Percentiles rank a stretch among this genome's conserved stretches.
phyloP scores from a whole-genome alignment of 768 basidiomycete genomes.

The Suillus alpinus region DNA sequence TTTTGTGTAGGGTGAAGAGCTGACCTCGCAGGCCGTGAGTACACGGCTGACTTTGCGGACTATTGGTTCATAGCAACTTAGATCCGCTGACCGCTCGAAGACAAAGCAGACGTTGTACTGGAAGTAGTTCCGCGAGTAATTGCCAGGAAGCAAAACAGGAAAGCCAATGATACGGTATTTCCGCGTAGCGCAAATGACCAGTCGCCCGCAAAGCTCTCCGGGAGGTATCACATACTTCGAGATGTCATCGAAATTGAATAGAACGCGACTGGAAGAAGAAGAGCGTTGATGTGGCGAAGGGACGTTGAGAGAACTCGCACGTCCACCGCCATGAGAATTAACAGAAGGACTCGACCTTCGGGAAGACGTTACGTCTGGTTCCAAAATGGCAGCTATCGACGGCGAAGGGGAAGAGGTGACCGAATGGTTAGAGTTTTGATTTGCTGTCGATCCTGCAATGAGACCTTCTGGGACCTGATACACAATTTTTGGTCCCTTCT shows the following conservation, averaged over 20 bases:
- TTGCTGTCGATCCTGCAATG: slow-evolving; percentile 50
- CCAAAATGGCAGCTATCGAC: slow-evolving; percentile 27
- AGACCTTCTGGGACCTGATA: slow-evolving; percentile 94
- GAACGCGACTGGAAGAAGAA: slow-evolving; percentile 45
- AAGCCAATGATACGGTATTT: slow-evolving; percentile 89
- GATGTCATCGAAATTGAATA: slow-evolving; percentile 90
- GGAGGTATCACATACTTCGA: slow-evolving; percentile 94
- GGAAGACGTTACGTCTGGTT: slow-evolving; percentile 37
- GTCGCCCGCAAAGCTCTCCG: slow-evolving; percentile 77
- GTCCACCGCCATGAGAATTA: slow-evolving; percentile 44
- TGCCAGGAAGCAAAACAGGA: slow-evolving; percentile 74
- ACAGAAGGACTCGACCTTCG: slow-evolving; percentile 53
- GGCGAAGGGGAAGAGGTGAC: slow-evolving; percentile 34
- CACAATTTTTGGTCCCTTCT: slow-evolving; percentile 83
- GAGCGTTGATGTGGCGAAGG: slow-evolving; percentile 47
- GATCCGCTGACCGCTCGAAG: slow-evolving; percentile 85
- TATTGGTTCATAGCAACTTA: slow-evolving; percentile 94
- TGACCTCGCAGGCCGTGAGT: slow-evolving; percentile 83
- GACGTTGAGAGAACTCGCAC: slow-evolving; percentile 41
- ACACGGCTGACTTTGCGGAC: slow-evolving; percentile 94
- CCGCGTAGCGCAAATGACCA: slow-evolving; percentile 82
- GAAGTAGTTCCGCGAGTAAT: slow-evolving; percentile 85
- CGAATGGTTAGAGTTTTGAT: slow-evolving; percentile 25
- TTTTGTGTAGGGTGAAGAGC: slow-evolving; percentile 21
- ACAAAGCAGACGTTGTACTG: slow-evolving; percentile 96